Conservation (phyloP, 2,329 filamentous ascomycete genomes). For the Trichoderma pleuroti region DNA sequence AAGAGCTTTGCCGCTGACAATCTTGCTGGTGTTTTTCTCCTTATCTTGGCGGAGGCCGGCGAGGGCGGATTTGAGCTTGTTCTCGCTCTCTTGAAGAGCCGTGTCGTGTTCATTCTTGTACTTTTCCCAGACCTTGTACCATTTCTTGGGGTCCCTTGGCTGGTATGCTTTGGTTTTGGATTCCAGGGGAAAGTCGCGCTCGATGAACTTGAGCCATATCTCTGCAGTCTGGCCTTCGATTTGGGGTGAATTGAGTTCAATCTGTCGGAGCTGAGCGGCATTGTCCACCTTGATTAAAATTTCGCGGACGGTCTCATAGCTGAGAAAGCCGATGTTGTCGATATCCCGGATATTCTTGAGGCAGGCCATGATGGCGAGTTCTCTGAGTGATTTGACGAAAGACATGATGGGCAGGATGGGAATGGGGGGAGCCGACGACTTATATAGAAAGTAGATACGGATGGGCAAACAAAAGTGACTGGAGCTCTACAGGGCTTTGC, state of each 20-base stretch:
- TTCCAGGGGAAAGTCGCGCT: conserved; percentile 68
- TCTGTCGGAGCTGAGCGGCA: conserved; percentile 67
- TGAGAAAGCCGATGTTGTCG: conserved; percentile 67
- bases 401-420: conserved; percentile 33
- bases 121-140: conserved; percentile 74
- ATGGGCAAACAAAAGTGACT: not conserved
- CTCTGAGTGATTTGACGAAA: conserved; percentile 46
- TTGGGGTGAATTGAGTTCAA: conserved; percentile 76
- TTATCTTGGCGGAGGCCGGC: conserved; percentile 56
- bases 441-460: not conserved
- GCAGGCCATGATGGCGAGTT: conserved; percentile 49
- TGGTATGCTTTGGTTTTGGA: conserved; percentile 58
- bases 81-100: conserved; percentile 57
- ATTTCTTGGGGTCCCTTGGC: conserved; percentile 64
- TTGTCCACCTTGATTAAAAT: conserved; percentile 70
- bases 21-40: conserved; percentile 53
- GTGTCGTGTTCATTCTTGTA: conserved; percentile 59
- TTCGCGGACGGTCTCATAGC: conserved; percentile 58
- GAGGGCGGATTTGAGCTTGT: conserved; percentile 54
- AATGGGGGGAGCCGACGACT: not conserved
- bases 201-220: conserved; percentile 77
- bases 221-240: conserved; percentile 66
- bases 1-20: conserved; percentile 50
- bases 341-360: conserved; percentile 56
- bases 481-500: not conserved